Conservation (phyloP, 164 flowering plant genomes). For the Stephania japonica region DNA sequence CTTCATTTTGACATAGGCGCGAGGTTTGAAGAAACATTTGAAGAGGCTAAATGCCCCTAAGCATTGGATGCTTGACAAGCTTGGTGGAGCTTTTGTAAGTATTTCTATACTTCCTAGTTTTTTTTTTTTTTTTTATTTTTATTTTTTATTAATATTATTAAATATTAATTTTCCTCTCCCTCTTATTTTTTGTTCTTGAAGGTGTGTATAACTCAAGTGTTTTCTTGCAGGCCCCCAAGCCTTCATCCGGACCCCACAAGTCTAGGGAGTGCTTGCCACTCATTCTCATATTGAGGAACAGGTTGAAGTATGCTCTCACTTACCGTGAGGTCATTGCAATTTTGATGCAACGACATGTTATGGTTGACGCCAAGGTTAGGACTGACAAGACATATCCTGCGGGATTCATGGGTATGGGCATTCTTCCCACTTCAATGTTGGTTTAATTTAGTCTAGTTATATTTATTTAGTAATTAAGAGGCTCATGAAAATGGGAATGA, state of each 20-base stretch:
- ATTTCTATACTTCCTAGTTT: background rate
- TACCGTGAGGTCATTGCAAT: constrained; percentile 53
- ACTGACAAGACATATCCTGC: constrained; percentile 61
- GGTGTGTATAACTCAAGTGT: background rate
- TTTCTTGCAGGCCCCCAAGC: constrained; percentile 49
- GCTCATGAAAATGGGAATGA: background rate
- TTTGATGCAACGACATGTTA: constrained; percentile 52
- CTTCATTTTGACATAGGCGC: constrained; percentile 28
- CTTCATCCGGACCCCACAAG: constrained; percentile 68
- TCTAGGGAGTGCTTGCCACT: constrained; percentile 59
- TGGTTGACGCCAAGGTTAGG: constrained; percentile 59
- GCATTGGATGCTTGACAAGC: constrained; percentile 70
- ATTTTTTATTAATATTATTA: too few relatives aligned
- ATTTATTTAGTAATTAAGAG: too few relatives aligned
- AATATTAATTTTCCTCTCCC: too few relatives aligned
- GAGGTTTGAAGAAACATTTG: constrained; percentile 67
- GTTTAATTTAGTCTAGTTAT: background rate
- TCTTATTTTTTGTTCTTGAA: background rate
- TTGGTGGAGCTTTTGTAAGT: constrained; percentile 68
- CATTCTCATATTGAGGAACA: constrained; percentile 47
- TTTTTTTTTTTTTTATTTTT: background rate
- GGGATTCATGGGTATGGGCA: constrained; percentile 54
- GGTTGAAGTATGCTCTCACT: constrained; percentile 54
- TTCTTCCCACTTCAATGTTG: background rate
- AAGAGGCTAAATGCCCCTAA: constrained; percentile 76